phyloP scores from a whole-genome alignment of 225 moss, liverwort and hornwort genomes.

The Anthoceros angustus region DNA sequence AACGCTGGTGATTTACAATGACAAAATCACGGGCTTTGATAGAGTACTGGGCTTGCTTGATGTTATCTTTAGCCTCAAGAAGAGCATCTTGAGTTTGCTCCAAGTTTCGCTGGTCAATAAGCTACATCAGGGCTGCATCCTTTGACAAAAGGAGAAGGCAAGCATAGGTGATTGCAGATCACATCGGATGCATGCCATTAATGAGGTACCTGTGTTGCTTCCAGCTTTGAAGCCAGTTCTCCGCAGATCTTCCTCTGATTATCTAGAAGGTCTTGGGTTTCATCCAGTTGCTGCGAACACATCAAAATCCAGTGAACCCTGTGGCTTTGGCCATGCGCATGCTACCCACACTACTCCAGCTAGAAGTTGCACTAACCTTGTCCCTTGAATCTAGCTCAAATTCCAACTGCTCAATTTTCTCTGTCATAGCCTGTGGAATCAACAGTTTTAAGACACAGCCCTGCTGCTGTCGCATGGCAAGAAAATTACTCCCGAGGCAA shows the following conservation, averaged over 20 bases:
- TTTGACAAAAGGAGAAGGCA: not conserved
- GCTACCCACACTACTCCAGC: not conserved
- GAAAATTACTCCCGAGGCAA: not conserved
- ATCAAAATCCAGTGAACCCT: not conserved
- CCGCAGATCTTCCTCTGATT: conserved; percentile 41
- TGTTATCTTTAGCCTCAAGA: conserved; percentile 36
- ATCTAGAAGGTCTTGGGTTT: conserved; percentile 40
- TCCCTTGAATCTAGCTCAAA: conserved; percentile 59
- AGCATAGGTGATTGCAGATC: not conserved
- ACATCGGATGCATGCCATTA: not conserved
- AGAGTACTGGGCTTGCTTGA: conserved; percentile 43
- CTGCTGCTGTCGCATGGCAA: not conserved
- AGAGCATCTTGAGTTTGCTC: conserved; percentile 50
- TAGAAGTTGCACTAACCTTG: conserved; percentile 29
- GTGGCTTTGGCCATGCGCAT: not conserved
- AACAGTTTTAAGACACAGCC: not conserved
- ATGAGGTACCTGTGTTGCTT: conserved; percentile 40
- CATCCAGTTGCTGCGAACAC: conserved; percentile 49
- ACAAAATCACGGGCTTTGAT: conserved; percentile 58
- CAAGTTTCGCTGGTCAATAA: conserved; percentile 29
- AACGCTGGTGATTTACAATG: conserved; percentile 50
- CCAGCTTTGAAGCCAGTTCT: conserved; percentile 41
- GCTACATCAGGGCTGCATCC: too few relatives aligned
- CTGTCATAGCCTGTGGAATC: conserved; percentile 45
- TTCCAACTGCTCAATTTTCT: conserved; percentile 65